Conservation (phyloP, 1,284 basidiomycete genomes). For the Cerrena zonata region DNA sequence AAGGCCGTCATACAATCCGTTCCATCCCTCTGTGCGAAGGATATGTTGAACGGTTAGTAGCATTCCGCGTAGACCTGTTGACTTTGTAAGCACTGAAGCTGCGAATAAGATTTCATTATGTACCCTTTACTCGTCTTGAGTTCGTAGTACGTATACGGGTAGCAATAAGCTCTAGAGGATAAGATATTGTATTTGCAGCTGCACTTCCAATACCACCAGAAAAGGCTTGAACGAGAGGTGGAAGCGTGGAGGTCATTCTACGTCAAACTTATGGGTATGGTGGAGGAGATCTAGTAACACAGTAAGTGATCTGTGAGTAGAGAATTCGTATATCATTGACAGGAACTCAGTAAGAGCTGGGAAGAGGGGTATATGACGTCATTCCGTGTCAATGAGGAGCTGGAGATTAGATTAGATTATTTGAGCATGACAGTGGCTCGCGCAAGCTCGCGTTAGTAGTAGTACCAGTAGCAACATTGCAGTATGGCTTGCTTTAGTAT, state of each 20-base stretch:
- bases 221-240: conserved; percentile 51
- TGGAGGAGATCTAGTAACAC: too few relatives aligned
- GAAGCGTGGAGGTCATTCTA: conserved; percentile 49
- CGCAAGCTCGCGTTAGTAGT: too few relatives aligned
- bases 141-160: conserved; percentile 35
- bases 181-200: conserved; percentile 44
- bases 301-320: too few relatives aligned
- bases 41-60: conserved; percentile 34
- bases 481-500: too few relatives aligned
- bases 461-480: too few relatives aligned
- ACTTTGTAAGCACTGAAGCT: neutral
- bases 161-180: conserved; percentile 50
- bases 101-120: neutral
- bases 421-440: too few relatives aligned
- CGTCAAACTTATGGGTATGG: too few relatives aligned
- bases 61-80: conserved; percentile 29
- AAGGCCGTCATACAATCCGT: conserved; percentile 45
- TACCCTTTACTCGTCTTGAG: conserved; percentile 15
- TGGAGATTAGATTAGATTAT: too few relatives aligned
- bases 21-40: conserved; percentile 34
- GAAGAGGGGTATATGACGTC: too few relatives aligned
- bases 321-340: too few relatives aligned
- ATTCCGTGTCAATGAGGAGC: too few relatives aligned
- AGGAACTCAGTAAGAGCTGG: too few relatives aligned
- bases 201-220: conserved; percentile 52